These are phyloP conservation scores for Tilletia caries DNA, from an alignment of 1,284 basidiomycete species.

Conservation along the genomic window DNA sequence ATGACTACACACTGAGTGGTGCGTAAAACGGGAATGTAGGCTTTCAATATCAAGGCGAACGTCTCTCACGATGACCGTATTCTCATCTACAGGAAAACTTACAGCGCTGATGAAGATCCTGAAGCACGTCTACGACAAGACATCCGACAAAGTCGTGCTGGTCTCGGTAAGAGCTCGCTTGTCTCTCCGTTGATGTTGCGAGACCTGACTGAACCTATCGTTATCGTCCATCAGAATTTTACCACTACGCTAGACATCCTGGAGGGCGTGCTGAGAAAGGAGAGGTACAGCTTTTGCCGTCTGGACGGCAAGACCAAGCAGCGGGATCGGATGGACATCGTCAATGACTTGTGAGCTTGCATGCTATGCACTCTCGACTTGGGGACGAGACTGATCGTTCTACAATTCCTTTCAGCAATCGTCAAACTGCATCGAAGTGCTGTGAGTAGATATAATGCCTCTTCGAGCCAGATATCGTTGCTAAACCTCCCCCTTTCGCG, in stretches of 20 bases:
- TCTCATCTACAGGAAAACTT: conserved; percentile 59
- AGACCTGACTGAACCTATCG: background rate
- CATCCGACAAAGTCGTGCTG: conserved; percentile 64
- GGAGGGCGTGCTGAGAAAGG: conserved; percentile 76
- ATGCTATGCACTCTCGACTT: background rate
- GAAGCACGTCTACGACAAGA: conserved; percentile 63
- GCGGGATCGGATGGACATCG: conserved; percentile 34
- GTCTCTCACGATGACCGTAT: background rate
- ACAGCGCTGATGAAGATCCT: conserved; percentile 72
- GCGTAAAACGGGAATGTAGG: background rate
- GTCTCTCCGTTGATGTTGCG: background rate
- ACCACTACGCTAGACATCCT: conserved; percentile 82
- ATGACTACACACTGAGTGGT: conserved; percentile 20
- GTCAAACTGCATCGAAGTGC: conserved; percentile 13
- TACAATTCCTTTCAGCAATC: conserved; percentile 3
- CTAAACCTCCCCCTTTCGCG: background rate
- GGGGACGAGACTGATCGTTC: no score
- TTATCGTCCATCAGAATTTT: conserved; percentile 36
- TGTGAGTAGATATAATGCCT: background rate
- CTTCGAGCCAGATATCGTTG: background rate
- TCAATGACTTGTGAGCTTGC: conserved; percentile 33
- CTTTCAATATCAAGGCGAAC: background rate
- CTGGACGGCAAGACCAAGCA: conserved; percentile 68
- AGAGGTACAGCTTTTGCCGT: conserved; percentile 73
- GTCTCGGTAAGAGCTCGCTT: conserved; percentile 26